A percentile compares a stretch with the other conserved stretches of the same genome.
These are phyloP conservation scores for Digitaria exilis DNA, from an alignment of 202 grass and related monocot genomes.

Conservation along the genomic window DNA sequence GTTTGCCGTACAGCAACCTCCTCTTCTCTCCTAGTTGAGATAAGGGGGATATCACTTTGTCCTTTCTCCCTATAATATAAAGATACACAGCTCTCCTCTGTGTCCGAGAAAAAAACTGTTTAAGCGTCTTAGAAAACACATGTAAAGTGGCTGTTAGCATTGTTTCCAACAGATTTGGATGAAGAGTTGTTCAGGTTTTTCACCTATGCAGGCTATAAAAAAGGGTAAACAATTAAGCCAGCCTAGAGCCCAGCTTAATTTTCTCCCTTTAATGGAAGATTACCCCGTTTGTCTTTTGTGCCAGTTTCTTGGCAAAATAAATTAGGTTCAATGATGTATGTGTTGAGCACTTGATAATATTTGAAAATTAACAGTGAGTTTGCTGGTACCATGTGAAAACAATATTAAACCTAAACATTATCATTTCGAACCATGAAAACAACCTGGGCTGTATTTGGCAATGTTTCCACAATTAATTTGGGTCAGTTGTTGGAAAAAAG, in stretches of 20 bases:
- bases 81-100: no score
- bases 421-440: slow-evolving; percentile 26
- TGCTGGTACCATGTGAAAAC: background rate
- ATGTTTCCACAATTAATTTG: slow-evolving; percentile 1
- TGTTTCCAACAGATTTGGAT: slow-evolving; percentile 9
- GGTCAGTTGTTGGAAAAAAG: slow-evolving; percentile 9
- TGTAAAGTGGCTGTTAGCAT: background rate
- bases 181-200: background rate
- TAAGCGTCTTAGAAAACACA: background rate
- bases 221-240: background rate
- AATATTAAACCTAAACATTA: slow-evolving; percentile 1
- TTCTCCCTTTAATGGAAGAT: background rate
- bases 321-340: background rate
- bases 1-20: no score
- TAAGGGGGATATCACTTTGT: no score
- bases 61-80: no score
- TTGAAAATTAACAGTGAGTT: slow-evolving; percentile 36
- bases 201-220: background rate
- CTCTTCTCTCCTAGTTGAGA: no score
- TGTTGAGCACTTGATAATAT: background rate
- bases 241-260: background rate
- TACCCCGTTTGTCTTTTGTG: background rate
- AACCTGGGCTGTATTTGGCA: background rate
- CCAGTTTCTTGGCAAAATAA: slow-evolving; percentile 3
- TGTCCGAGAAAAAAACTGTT: background rate